Conservation (phyloP, 169 alveolate species). For the Plasmodium reichenowi region DNA sequence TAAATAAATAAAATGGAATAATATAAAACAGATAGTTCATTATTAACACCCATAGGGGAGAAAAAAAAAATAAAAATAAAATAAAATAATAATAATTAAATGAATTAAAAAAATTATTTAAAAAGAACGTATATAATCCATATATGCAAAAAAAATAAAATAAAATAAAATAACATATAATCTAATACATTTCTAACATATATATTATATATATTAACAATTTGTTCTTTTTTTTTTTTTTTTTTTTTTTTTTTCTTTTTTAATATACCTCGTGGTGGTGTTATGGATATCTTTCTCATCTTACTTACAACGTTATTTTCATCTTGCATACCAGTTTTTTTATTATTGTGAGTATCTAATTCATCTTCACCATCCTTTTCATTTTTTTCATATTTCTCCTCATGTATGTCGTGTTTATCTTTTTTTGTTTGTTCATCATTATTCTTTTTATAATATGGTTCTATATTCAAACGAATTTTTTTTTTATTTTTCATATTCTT, state of each 20-base stretch:
- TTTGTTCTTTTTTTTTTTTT: neutral
- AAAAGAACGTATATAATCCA: too few species aligned
- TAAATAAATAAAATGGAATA: neutral
- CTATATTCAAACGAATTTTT: slow-evolving; percentile 34
- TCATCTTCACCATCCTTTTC: neutral
- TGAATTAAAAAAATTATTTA: too few species aligned
- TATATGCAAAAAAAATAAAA: too few species aligned
- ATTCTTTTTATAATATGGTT: slow-evolving; percentile 47
- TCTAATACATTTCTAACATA: too few species aligned
- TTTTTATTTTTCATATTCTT: slow-evolving; percentile 46
- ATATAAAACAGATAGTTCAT: neutral
- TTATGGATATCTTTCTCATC: slow-evolving; percentile 43
- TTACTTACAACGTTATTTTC: slow-evolving; percentile 19
- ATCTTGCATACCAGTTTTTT: slow-evolving; percentile 1
- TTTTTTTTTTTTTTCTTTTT: slow-evolving; percentile 17
- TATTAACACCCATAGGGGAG: neutral
- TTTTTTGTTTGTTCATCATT: slow-evolving; percentile 18
- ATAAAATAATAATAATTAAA: neutral
- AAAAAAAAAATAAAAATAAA: neutral
- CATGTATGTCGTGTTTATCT: neutral
- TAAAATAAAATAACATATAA: too few species aligned
- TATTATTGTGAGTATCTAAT: neutral
- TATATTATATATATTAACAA: neutral
- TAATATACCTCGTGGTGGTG: slow-evolving; percentile 52
- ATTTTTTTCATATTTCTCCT: neutral